Evolutionary conservation across 2,329 filamentous ascomycete species (phyloP), one percentile per base, ranked within the genome.

Genomic region (Juglanconis juglandina): DNA sequence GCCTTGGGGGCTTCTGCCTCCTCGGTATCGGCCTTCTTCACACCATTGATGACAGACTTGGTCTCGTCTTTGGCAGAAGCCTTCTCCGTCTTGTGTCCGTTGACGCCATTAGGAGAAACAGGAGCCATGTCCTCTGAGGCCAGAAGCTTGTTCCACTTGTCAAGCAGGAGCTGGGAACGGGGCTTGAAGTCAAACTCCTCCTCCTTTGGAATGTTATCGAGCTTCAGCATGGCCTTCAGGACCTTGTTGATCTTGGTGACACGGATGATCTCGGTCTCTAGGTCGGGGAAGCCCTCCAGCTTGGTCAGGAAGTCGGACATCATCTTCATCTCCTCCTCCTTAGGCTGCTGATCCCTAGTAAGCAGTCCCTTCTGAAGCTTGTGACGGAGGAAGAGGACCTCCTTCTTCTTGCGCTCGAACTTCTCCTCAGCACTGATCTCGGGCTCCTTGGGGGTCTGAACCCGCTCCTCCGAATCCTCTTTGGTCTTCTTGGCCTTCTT

Each of bases 181-280:
- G 87, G 80, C 79, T 95, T 96, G 84, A 99, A 97, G 58, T 90
- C 79, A 74, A 89, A 96, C 66, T 96, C 90, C 41, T 93, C 90
- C 66, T 99, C 95, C 63, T 88, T 88, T 5, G 93, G 93, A 67
- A 99, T 96, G 3, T 82, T 82, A 48, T 88, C 84, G 8, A 99
- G 81, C 79, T 96, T 97, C 69, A 97, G 80, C 66, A 99, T 95
- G 4, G 89, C 92, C 79, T 96, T 96, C 60, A 99, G 83, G 10
- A 99, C 94, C 79, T 99, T 99, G 85, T 98, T 94, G 76, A 99
- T 97, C 82, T 98, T 99, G 64, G 95, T 99, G 13, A 79, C 81
- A 65, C 91, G 87, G 69, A 98, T 96, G 68, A 97, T 95, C 66
- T 87, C 87, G 35, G 90, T 91, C 72, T 98, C 94, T 4, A 98